Evolutionary conservation across 805 yeast species (phyloP).

Genomic region (Suhomyces xylopsoci): DNA sequence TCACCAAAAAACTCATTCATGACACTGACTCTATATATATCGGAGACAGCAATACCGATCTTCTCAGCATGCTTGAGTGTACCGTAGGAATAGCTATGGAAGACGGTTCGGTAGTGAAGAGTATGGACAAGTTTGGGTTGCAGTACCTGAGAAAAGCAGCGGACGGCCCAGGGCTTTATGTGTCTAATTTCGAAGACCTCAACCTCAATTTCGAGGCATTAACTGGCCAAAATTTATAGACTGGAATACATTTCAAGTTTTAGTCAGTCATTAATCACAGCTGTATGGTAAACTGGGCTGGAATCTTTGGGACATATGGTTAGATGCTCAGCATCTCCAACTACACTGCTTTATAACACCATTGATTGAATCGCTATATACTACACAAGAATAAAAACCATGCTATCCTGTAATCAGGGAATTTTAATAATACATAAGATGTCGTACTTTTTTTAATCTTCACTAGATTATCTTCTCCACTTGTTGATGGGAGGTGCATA

Average conservation of each 20-base stretch:
- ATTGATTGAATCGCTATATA: not conserved
- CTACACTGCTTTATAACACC: not conserved
- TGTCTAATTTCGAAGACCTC: not conserved
- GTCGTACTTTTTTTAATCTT: not conserved
- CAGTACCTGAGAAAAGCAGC: not conserved
- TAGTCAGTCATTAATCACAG: not conserved
- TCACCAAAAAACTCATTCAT: constrained; percentile 12
- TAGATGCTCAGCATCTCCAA: too few relatives aligned
- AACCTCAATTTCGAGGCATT: not conserved
- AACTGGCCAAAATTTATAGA: not conserved
- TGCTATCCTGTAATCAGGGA: not conserved
- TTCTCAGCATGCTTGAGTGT: constrained; percentile 47
- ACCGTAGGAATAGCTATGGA: constrained; percentile 46
- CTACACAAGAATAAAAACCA: not conserved
- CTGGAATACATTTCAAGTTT: not conserved
- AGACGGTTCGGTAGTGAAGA: not conserved
- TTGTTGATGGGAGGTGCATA: constrained; percentile 19
- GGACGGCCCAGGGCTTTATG: not conserved
- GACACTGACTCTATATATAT: constrained; percentile 38
- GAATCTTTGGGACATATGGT: too few relatives aligned
- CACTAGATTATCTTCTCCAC: constrained; percentile 20
- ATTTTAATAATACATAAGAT: not conserved
- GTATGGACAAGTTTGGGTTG: not conserved
- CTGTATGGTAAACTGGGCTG: too few relatives aligned
- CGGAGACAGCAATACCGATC: constrained; percentile 65